These are phyloP conservation scores for Saitozyma podzolica DNA, from an alignment of 768 basidiomycete genomes.

Conservation along the genomic window DNA sequence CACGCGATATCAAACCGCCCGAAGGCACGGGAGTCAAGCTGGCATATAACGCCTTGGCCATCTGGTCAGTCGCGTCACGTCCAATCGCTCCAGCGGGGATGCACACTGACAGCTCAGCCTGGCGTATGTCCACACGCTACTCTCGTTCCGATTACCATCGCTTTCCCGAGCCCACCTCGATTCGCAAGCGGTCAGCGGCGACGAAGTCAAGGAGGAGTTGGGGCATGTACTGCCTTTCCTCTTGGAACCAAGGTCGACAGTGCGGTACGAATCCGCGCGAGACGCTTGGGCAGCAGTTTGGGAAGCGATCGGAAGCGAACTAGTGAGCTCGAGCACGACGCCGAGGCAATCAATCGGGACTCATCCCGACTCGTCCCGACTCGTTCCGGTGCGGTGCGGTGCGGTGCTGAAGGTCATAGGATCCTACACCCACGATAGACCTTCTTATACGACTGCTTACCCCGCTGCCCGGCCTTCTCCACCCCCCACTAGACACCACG, in stretches of 20 bases:
- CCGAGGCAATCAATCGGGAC: neutral
- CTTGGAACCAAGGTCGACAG: constrained; percentile 37
- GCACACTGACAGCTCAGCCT: neutral
- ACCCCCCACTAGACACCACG: constrained; percentile 32
- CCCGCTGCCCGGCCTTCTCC: constrained; percentile 16
- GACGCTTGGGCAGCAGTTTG: constrained; percentile 38
- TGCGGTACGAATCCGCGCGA: constrained; percentile 23
- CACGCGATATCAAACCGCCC: constrained; percentile 25
- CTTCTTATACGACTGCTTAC: constrained; percentile 25
- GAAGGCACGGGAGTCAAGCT: constrained; percentile 32
- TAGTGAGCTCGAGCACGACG: constrained; percentile 8
- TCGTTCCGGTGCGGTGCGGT: too few species aligned
- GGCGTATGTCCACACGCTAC: constrained; percentile 36
- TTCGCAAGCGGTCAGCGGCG: neutral
- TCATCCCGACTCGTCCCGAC: too few species aligned
- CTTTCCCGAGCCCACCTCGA: constrained; percentile 15
- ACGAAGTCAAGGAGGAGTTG: constrained; percentile 24
- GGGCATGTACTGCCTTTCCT: constrained; percentile 33
- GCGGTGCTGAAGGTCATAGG: too few species aligned
- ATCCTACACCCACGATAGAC: neutral
- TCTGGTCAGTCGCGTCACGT: constrained; percentile 29
- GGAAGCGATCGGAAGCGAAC: constrained; percentile 28
- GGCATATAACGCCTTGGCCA: constrained; percentile 39
- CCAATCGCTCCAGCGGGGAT: neutral
- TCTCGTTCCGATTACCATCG: constrained; percentile 36